These are phyloP conservation scores for Boletellus dicymbophilus DNA, from an alignment of 1,284 basidiomycete species.

Conservation along the genomic window DNA sequence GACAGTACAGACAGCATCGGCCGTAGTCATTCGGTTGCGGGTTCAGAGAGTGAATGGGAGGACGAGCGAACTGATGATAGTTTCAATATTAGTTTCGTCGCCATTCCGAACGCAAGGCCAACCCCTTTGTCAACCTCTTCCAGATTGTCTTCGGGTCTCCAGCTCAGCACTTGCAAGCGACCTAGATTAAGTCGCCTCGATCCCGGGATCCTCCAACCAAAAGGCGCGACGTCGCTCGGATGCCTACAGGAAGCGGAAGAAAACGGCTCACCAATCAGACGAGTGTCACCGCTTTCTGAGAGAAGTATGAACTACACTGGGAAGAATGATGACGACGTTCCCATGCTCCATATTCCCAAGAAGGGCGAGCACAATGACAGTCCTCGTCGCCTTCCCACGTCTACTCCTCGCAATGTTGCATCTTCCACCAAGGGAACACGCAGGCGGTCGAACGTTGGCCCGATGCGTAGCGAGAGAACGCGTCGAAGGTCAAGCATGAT, in stretches of 20 bases:
- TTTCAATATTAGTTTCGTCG: conserved; percentile 50
- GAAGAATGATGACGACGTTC: conserved; percentile 13
- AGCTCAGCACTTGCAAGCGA: conserved; percentile 37
- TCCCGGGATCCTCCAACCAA: conserved; percentile 66
- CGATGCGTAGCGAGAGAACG: conserved; percentile 66
- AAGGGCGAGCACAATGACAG: conserved; percentile 41
- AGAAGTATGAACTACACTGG: conserved; percentile 56
- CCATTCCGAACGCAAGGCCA: conserved; percentile 33
- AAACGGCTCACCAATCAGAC: conserved; percentile 39
- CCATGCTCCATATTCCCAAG: conserved; percentile 35
- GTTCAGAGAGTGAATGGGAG: conserved; percentile 87
- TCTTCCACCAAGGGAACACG: conserved; percentile 42
- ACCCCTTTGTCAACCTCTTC: conserved; percentile 23
- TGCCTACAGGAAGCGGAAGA: conserved; percentile 76
- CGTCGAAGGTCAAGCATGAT: conserved; percentile 78
- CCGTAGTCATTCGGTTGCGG: conserved; percentile 43
- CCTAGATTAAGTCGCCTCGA: conserved; percentile 67
- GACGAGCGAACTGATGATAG: conserved; percentile 82
- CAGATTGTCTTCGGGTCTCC: conserved; percentile 10
- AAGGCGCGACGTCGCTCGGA: conserved; percentile 50
- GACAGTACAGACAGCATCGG: conserved; percentile 30
- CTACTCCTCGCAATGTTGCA: conserved; percentile 45
- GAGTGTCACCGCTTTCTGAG: conserved; percentile 53
- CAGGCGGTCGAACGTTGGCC: conserved; percentile 73
- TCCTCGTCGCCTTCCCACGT: conserved; percentile 49